A percentile compares a stretch with the other conserved stretches of the same genome.
These are phyloP conservation scores for Fennellomyces sp. DNA, from an alignment of 371 early-diverging fungal genomes.

Conservation along the genomic window DNA sequence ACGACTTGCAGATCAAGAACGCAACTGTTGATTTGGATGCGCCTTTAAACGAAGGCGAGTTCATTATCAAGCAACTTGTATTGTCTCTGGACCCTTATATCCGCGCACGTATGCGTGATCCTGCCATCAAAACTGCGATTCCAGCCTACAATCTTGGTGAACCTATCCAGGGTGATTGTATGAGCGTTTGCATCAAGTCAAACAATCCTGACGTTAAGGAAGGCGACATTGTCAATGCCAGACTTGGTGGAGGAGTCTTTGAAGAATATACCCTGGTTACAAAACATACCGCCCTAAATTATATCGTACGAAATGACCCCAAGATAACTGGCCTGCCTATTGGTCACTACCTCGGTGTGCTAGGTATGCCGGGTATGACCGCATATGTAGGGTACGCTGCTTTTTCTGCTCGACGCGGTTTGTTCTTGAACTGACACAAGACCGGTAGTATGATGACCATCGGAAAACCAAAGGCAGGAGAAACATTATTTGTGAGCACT, in stretches of 20 bases:
- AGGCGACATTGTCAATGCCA: constrained; percentile 64
- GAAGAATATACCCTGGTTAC: constrained; percentile 50
- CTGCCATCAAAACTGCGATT: constrained; percentile 45
- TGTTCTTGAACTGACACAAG: neutral
- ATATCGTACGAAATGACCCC: constrained; percentile 38
- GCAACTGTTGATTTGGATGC: constrained; percentile 45
- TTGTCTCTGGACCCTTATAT: constrained; percentile 53
- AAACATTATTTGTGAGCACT: constrained; percentile 57
- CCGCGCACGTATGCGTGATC: constrained; percentile 69
- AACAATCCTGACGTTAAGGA: constrained; percentile 55
- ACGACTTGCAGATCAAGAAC: constrained; percentile 34
- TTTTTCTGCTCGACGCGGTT: neutral
- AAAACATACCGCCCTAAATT: constrained; percentile 18
- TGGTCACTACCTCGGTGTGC: constrained; percentile 53
- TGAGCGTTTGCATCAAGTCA: constrained; percentile 64
- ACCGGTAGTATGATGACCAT: constrained; percentile 11
- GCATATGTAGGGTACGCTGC: constrained; percentile 38
- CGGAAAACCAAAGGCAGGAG: constrained; percentile 44
- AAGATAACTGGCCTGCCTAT: constrained; percentile 44
- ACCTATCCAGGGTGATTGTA: constrained; percentile 60
- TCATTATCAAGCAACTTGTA: constrained; percentile 54
- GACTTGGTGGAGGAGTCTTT: constrained; percentile 49
- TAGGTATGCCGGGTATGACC: constrained; percentile 61
- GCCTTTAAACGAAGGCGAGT: constrained; percentile 52
- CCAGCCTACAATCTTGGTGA: constrained; percentile 60